Conservation (phyloP, 371 early-diverging fungal genomes). For the Capniomyces stellatus region DNA sequence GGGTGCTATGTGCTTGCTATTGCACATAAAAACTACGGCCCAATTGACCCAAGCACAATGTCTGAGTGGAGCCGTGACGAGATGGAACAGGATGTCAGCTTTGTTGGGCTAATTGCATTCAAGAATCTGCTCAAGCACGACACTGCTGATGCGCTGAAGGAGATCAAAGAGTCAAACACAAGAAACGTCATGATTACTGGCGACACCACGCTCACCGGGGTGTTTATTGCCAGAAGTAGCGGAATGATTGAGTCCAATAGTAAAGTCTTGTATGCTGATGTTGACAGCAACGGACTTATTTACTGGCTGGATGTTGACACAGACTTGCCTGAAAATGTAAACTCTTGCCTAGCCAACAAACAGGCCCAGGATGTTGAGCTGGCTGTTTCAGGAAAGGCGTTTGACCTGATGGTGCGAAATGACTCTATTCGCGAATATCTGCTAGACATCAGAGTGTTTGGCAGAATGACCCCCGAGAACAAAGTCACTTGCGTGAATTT, state of each 20-base stretch:
- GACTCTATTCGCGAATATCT: conserved; percentile 23
- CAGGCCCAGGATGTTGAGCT: conserved; percentile 26
- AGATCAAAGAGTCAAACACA: conserved; percentile 51
- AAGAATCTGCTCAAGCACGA: conserved; percentile 63
- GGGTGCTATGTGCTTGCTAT: conserved; percentile 63
- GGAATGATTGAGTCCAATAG: conserved; percentile 41
- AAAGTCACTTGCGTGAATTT: conserved; percentile 43
- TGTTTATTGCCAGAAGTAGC: conserved; percentile 61
- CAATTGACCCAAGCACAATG: conserved; percentile 13
- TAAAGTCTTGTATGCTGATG: conserved; percentile 31
- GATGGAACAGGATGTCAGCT: conserved; percentile 35
- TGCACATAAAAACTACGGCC: conserved; percentile 36
- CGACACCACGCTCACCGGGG: conserved; percentile 73
- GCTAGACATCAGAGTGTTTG: conserved; percentile 41
- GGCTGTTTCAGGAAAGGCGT: conserved; percentile 47
- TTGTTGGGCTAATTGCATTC: conserved; percentile 58
- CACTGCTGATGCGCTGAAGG: conserved; percentile 39
- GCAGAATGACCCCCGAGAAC: conserved; percentile 56
- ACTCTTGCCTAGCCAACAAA: background rate
- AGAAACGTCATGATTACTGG: conserved; percentile 83
- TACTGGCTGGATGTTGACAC: background rate
- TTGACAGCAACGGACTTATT: conserved; percentile 8
- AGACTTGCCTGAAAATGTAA: conserved; percentile 11
- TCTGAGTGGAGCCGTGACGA: conserved; percentile 29
- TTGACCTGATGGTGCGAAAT: conserved; percentile 23